Evolutionary conservation across 2,329 filamentous ascomycete species (phyloP).

Genomic region (Trichoderma harzianum): DNA sequence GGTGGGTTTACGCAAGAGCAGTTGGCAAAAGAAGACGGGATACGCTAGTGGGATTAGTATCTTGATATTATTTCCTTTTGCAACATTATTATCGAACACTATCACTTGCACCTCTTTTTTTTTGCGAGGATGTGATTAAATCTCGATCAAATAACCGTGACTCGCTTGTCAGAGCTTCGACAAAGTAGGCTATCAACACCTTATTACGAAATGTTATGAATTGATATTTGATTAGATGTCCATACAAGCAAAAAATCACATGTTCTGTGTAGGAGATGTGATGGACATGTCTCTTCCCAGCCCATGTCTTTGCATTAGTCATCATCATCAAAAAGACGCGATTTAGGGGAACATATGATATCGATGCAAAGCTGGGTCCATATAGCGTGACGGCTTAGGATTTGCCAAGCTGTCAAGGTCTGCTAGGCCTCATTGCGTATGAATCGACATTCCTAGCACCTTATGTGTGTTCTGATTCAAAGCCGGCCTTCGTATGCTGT

Average conservation of each 20-base stretch:
- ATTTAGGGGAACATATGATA: neutral
- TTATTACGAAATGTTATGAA: too few relatives aligned
- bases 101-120: too few relatives aligned
- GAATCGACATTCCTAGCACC: neutral
- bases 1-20: neutral
- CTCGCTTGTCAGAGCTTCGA: too few relatives aligned
- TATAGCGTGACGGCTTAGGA: neutral
- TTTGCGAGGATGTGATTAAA: too few relatives aligned
- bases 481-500: neutral
- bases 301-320: neutral
- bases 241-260: neutral
- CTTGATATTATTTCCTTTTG: neutral
- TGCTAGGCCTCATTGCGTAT: neutral
- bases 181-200: too few relatives aligned
- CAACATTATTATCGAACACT: neutral
- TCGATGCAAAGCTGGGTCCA: slow-evolving; percentile 7
- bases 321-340: neutral
- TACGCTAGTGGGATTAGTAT: neutral
- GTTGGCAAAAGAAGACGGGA: neutral
- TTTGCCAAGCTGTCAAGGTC: neutral
- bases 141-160: too few relatives aligned
- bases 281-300: neutral
- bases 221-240: neutral
- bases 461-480: neutral
- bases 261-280: neutral